Evolutionary conservation across 192 early-diverging fungal species (phyloP), one percentile per base, ranked within the genome.

Genomic region (Coemansia sp.): DNA sequence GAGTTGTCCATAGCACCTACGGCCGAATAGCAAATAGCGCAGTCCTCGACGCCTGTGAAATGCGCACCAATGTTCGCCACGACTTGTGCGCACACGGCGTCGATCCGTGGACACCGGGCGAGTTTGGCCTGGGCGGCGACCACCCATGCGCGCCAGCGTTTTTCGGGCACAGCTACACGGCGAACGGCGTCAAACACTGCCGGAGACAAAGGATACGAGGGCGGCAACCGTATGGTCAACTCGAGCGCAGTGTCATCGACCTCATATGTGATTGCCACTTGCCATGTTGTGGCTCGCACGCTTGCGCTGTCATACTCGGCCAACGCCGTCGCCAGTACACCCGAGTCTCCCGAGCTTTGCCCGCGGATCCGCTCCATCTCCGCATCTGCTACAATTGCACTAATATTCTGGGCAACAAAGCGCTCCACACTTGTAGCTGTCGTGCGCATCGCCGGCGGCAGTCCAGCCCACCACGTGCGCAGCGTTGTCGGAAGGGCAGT

Each of bases 21-120:
- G 50, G 97, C 89, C 22, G 94, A 97, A 70, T 98, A 99, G 81
- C 96, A 98, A 67, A 99, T 98, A 2, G 92, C 88, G 67, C 96
- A 99, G 70, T 97, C 95, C 66, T 97, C 96, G 35, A 95, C 89
- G n/a, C 95, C 97, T 39, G 92, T 89, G 81, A 98, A 97, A 69
- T 96, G 94, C 38, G 94, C 76, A n/a, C 83, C 81, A 19, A 95
- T 86, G 69, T 99, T 99, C 59, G 87, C 87, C 47, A 90, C 79
- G 62, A 94, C 90, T 57, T 94, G 70, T 4, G 82, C 80, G 49
- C 97, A 72, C 0, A 91, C 92, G 63, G 93, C 90, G 47, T 90
- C 86, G 27, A 96, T 78, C 4, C 87, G 86, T 10, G 88, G 88
- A 71, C 96, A 94, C 71, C 94, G 88, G 0, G 83, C 76, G 62